phyloP scores from a whole-genome alignment of 2,329 filamentous ascomycete species.

The Clonostachys solani region DNA sequence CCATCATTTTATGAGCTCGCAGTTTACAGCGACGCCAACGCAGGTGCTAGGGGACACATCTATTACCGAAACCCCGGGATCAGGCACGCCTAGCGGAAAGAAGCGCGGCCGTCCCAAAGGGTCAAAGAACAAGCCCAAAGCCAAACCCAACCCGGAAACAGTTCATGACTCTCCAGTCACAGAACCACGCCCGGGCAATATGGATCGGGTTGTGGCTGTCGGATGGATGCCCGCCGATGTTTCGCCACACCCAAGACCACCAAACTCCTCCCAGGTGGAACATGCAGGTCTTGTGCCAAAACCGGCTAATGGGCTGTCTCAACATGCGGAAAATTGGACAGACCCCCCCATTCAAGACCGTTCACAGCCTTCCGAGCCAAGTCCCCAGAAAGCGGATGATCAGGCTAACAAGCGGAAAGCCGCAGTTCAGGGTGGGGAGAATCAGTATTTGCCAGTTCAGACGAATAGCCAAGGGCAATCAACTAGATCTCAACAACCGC shows the following conservation, averaged over 20 bases:
- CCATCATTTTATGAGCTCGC: background rate
- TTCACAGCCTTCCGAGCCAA: no score
- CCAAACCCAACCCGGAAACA: background rate
- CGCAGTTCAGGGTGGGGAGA: no score
- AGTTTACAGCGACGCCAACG: background rate
- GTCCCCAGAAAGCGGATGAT: no score
- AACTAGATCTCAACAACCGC: no score
- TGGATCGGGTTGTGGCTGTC: background rate
- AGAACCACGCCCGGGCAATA: background rate
- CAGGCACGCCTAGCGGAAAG: conserved; percentile 9
- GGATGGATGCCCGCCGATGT: background rate
- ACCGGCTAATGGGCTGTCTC: background rate
- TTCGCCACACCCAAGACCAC: background rate
- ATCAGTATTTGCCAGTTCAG: no score
- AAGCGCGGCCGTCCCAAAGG: conserved; percentile 38
- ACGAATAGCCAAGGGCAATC: no score
- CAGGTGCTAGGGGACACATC: background rate
- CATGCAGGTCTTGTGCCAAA: no score
- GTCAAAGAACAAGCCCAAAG: conserved; percentile 35
- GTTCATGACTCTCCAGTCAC: background rate
- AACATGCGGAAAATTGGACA: conserved; percentile 3
- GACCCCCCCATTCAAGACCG: background rate
- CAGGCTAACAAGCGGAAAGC: no score
- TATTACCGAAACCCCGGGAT: conserved; percentile 2
- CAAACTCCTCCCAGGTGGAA: no score